Evolutionary conservation across 2,329 filamentous ascomycete species (phyloP).

Genomic region (Aspergillus fischeri): DNA sequence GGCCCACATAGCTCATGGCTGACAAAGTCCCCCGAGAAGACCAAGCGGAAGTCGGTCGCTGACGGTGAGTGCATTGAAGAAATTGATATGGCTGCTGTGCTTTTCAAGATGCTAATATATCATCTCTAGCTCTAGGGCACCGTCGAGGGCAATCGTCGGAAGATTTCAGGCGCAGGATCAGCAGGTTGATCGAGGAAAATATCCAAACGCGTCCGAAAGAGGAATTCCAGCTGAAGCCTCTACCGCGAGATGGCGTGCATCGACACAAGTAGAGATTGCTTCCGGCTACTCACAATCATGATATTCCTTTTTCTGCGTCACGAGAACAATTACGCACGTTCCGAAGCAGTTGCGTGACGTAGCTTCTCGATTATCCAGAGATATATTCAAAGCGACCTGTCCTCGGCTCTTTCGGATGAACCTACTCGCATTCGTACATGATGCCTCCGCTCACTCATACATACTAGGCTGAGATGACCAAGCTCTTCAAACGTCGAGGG

Average conservation of each 20-base stretch:
- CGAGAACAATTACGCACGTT: background rate
- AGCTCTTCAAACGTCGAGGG: background rate
- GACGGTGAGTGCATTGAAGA: constrained; percentile 9
- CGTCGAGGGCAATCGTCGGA: constrained; percentile 27
- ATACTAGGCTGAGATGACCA: background rate
- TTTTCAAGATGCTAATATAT: background rate
- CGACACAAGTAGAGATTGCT: background rate
- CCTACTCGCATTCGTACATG: background rate
- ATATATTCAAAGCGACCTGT: background rate
- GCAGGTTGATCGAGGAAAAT: constrained; percentile 30
- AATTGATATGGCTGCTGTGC: background rate
- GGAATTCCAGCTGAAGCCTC: constrained; percentile 20
- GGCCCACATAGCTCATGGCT: constrained; percentile 18
- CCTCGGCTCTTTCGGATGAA: background rate
- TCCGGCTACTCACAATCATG: background rate
- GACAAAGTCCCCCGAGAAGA: constrained; percentile 12
- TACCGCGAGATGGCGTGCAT: constrained; percentile 7
- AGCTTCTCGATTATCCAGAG: background rate
- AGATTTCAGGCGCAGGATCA: constrained; percentile 30
- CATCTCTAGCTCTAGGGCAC: constrained; percentile 11
- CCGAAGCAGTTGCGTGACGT: background rate
- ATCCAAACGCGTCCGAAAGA: constrained; percentile 21
- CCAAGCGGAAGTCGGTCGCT: constrained; percentile 6
- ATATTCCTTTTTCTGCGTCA: background rate
- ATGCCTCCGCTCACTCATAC: background rate